phyloP scores from a whole-genome alignment of 164 flowering plant genomes.

The Warburgia ugandensis region DNA sequence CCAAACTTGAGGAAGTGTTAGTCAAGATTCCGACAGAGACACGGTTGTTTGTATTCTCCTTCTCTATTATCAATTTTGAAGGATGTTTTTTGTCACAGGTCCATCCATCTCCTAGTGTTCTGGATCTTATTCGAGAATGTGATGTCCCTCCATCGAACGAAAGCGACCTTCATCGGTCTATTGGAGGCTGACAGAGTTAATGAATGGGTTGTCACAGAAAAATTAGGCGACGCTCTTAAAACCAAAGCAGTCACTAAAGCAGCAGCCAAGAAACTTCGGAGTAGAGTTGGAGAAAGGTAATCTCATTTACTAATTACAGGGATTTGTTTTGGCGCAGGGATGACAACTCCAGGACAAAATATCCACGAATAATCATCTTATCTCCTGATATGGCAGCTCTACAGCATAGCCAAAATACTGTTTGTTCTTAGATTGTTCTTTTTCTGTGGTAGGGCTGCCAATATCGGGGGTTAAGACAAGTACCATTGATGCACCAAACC shows the following conservation, averaged over 20 bases:
- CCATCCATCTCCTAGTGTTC: constrained; percentile 77
- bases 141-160: constrained; percentile 93
- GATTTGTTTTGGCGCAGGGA: too few relatives aligned
- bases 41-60: background rate
- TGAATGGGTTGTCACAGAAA: constrained; percentile 98
- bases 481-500: too few relatives aligned
- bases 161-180: constrained; percentile 86
- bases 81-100: constrained; percentile 44
- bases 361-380: too few relatives aligned
- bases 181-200: constrained; percentile 82
- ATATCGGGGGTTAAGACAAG: too few relatives aligned
- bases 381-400: too few relatives aligned
- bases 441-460: too few relatives aligned
- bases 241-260: constrained; percentile 29
- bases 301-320: background rate
- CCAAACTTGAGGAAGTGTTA: too few relatives aligned
- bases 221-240: constrained; percentile 75
- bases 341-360: too few relatives aligned
- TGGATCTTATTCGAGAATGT: constrained; percentile 99
- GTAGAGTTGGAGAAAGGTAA: constrained; percentile 59
- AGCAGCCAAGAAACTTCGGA: constrained; percentile 29
- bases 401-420: too few relatives aligned
- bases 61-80: background rate
- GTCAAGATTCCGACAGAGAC: too few relatives aligned
- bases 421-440: too few relatives aligned